phyloP scores from a whole-genome alignment of 2,329 filamentous ascomycete species.

The Penicillium sp. region DNA sequence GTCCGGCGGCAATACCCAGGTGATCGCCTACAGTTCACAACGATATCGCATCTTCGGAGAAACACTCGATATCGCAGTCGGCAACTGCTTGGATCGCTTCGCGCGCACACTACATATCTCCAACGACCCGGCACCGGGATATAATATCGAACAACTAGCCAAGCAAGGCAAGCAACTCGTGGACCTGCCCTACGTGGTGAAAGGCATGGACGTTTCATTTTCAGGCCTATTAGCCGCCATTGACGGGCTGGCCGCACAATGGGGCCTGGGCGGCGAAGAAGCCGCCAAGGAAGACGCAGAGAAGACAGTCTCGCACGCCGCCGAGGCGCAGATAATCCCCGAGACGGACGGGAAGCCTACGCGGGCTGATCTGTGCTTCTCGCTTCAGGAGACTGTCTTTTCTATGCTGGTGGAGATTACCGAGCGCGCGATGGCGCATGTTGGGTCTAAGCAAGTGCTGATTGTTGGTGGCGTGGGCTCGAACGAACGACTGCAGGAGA shows the following conservation, averaged over 20 bases:
- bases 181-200: conserved; percentile 92
- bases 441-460: conserved; percentile 84
- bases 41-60: conserved; percentile 98
- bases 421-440: conserved; percentile 97
- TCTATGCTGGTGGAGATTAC: conserved; percentile 99
- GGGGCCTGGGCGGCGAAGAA: conserved; percentile 38
- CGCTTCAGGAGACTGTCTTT: conserved; percentile 90
- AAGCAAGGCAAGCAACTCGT: conserved; percentile 71
- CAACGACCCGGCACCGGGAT: conserved; percentile 95
- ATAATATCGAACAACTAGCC: conserved; percentile 96
- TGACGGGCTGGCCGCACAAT: conserved; percentile 71
- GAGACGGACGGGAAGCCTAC: conserved; percentile 56
- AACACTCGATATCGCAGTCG: conserved; percentile 94
- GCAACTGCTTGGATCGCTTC: conserved; percentile 95
- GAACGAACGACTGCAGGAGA: conserved; percentile 91
- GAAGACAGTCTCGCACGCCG: conserved; percentile 18
- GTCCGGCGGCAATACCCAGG: conserved; percentile 93
- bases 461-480: conserved; percentile 96
- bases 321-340: conserved; percentile 24
- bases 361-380: conserved; percentile 86
- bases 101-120: conserved; percentile 86
- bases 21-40: conserved; percentile 93
- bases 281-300: conserved; percentile 55
- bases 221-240: conserved; percentile 85
- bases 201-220: conserved; percentile 98